phyloP scores from a whole-genome alignment of 108 stramenopile genomes.

The Pseudonitzschia multiseries region DNA sequence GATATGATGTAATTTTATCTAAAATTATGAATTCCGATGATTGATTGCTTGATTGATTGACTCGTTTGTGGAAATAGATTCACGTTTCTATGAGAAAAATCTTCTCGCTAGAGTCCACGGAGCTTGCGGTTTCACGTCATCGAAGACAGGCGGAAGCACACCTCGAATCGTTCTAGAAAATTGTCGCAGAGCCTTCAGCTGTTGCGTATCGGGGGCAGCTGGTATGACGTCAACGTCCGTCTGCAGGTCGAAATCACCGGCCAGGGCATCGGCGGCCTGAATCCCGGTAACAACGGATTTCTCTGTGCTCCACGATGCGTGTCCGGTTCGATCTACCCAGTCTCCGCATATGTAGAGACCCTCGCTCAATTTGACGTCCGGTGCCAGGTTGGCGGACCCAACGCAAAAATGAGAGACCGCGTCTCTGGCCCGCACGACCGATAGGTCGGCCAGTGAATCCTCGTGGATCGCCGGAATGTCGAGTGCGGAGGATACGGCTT shows the following conservation, averaged over 20 bases:
- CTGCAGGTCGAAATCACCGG: constrained; percentile 51
- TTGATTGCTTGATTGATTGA: too few relatives aligned
- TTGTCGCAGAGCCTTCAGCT: constrained; percentile 51
- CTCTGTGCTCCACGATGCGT: constrained; percentile 80
- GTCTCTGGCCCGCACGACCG: constrained; percentile 65
- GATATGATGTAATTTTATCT: constrained; percentile 65
- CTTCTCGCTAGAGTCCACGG: constrained; percentile 31
- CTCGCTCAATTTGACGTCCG: constrained; percentile 48
- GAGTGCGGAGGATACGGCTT: constrained; percentile 61
- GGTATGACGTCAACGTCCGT: constrained; percentile 50
- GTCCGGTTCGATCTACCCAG: constrained; percentile 77
- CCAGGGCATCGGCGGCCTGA: constrained; percentile 65
- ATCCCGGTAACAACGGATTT: constrained; percentile 80
- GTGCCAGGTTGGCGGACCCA: constrained; percentile 55
- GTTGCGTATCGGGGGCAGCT: constrained; percentile 64
- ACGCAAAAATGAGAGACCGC: constrained; percentile 82
- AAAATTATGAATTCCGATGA: not conserved
- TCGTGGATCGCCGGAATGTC: constrained; percentile 37
- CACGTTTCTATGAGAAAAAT: constrained; percentile 6
- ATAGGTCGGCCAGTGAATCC: constrained; percentile 42
- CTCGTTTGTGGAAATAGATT: not conserved
- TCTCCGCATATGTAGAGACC: constrained; percentile 73
- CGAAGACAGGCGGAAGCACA: constrained; percentile 2
- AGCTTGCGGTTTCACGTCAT: constrained; percentile 21
- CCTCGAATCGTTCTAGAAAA: constrained; percentile 34